Conservation (phyloP, 106 monocot species). For the Dendrobium catenatum region DNA sequence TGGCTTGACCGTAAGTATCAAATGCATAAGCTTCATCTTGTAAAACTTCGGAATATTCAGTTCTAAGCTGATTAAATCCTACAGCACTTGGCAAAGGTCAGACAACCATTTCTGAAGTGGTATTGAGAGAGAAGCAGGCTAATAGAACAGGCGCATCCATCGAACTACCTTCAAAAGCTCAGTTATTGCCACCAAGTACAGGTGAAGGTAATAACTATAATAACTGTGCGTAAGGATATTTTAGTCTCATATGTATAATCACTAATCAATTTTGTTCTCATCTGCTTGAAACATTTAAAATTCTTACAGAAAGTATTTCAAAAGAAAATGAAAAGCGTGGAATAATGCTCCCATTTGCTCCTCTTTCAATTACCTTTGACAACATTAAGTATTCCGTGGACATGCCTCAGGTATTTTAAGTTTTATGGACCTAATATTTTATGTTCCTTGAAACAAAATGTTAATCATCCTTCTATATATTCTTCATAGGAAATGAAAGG, state of each 20-base stretch:
- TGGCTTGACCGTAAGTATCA: constrained; percentile 57
- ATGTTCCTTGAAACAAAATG: not conserved
- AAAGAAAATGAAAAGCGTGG: constrained; percentile 32
- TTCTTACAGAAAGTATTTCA: not conserved
- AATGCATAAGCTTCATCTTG: constrained; percentile 2
- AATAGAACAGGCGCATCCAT: not conserved
- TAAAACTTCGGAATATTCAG: not conserved
- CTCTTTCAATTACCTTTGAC: constrained; percentile 69
- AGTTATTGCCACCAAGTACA: not conserved
- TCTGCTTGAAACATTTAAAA: not conserved
- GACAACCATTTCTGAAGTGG: constrained; percentile 58
- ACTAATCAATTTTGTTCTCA: not conserved
- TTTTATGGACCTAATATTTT: not conserved
- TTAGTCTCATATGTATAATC: not conserved
- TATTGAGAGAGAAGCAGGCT: constrained; percentile 41
- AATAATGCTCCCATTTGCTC: constrained; percentile 73
- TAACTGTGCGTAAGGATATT: not conserved
- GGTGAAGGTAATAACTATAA: constrained; percentile 1
- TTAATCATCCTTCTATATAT: not conserved
- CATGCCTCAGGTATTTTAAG: constrained; percentile 50
- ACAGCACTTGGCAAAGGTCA: constrained; percentile 63
- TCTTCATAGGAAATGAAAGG: constrained; percentile 76
- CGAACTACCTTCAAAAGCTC: not conserved
- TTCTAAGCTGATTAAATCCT: not conserved
- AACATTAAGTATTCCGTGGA: constrained; percentile 69